Evolutionary conservation across 805 yeast genomes (phyloP).

Genomic region (Jamesozyma rosinii): DNA sequence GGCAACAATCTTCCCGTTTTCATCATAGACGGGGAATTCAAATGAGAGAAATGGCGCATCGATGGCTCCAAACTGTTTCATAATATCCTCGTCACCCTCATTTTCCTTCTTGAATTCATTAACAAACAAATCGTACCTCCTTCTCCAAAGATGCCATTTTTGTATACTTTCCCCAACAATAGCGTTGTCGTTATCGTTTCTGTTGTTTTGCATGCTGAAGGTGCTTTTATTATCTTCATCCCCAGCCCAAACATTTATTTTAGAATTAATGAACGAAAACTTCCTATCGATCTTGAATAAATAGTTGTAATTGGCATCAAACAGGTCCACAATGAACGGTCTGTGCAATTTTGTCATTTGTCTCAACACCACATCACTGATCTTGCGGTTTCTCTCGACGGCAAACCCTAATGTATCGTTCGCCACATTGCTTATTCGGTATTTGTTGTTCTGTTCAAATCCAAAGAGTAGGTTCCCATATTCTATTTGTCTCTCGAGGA

Average conservation of each 20-base stretch:
- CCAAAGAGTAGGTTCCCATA: slow-evolving; percentile 80
- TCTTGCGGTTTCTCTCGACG: slow-evolving; percentile 70
- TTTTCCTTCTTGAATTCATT: slow-evolving; percentile 23
- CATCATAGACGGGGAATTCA: slow-evolving; percentile 70
- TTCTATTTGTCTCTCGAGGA: slow-evolving; percentile 82
- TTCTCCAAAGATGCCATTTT: slow-evolving; percentile 91
- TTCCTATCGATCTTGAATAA: slow-evolving; percentile 67
- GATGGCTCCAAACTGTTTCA: slow-evolving; percentile 67
- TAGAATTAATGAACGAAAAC: slow-evolving; percentile 82
- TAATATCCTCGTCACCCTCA: slow-evolving; percentile 26
- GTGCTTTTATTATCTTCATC: slow-evolving; percentile 27
- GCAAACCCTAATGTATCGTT: slow-evolving; percentile 75
- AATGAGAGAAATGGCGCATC: slow-evolving; percentile 83
- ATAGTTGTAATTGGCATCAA: slow-evolving; percentile 52
- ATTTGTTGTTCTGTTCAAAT: slow-evolving; percentile 82
- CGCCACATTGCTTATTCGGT: slow-evolving; percentile 58
- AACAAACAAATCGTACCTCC: slow-evolving; percentile 69
- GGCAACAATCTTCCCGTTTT: slow-evolving; percentile 50
- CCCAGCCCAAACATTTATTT: slow-evolving; percentile 41
- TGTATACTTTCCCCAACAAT: slow-evolving; percentile 81
- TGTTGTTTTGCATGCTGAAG: no score
- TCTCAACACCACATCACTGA: slow-evolving; percentile 61
- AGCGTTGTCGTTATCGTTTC: slow-evolving; percentile 27
- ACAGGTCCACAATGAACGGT: slow-evolving; percentile 69
- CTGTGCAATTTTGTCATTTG: slow-evolving; percentile 80